Conservation (phyloP, 2,329 filamentous ascomycete genomes). For the Alternaria incomplexa region DNA sequence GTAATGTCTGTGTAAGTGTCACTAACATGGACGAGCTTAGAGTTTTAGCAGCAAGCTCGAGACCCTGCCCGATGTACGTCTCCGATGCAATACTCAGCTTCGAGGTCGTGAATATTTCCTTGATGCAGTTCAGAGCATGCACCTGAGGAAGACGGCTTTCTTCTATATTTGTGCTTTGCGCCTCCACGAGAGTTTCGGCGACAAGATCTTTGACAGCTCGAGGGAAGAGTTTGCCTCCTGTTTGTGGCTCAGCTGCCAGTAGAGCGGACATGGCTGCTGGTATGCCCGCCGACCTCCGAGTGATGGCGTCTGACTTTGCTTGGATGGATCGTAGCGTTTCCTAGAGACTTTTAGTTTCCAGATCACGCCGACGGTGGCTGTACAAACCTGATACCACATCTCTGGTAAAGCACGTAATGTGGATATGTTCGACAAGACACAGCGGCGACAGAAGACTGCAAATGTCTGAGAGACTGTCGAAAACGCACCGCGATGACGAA, state of each 20-base stretch:
- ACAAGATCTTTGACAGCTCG: conserved; percentile 69
- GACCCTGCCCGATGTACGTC: conserved; percentile 71
- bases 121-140: conserved; percentile 91
- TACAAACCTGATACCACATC: conserved; percentile 67
- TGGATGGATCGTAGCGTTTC: conserved; percentile 73
- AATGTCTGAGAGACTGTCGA: conserved; percentile 92
- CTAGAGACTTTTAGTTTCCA: conserved; percentile 44
- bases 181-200: conserved; percentile 62
- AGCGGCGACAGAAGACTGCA: conserved; percentile 75
- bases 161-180: conserved; percentile 60
- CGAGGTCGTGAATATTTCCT: conserved; percentile 88
- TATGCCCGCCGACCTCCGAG: conserved; percentile 88
- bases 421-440: conserved; percentile 58
- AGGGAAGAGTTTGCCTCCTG: conserved; percentile 63
- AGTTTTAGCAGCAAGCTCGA: conserved; percentile 80
- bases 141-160: conserved; percentile 79
- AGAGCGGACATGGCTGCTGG: conserved; percentile 86
- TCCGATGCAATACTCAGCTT: conserved; percentile 76
- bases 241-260: conserved; percentile 70
- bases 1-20: too few relatives aligned
- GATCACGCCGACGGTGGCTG: neutral
- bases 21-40: conserved; percentile 77
- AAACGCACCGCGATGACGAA: conserved; percentile 91
- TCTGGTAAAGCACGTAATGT: conserved; percentile 59
- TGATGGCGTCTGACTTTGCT: conserved; percentile 77